phyloP scores from a whole-genome alignment of 2,329 filamentous ascomycete species.

The Bipolaris zeicola region DNA sequence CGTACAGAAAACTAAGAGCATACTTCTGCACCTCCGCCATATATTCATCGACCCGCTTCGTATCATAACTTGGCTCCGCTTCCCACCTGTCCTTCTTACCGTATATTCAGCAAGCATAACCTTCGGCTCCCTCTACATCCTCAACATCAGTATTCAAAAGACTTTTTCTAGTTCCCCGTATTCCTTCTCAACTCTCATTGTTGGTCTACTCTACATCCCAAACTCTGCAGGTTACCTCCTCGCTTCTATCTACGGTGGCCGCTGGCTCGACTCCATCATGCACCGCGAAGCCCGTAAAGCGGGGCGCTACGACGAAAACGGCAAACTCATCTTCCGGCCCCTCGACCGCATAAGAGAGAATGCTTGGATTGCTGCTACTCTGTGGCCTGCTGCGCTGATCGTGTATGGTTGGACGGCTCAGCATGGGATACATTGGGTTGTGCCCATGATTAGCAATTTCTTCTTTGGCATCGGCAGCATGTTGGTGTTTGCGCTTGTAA shows the following conservation, averaged over 20 bases:
- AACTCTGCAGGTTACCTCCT: conserved; percentile 46
- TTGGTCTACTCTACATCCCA: conserved; percentile 49
- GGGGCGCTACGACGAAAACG: conserved; percentile 43
- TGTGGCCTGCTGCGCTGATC: conserved; percentile 46
- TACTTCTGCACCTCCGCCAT: conserved; percentile 36
- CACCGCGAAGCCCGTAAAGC: conserved; percentile 46
- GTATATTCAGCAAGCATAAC: conserved; percentile 50
- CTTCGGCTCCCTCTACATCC: conserved; percentile 48
- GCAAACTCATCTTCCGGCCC: conserved; percentile 43
- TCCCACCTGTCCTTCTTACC: conserved; percentile 46
- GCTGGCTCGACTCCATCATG: conserved; percentile 51
- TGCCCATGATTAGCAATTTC: conserved; percentile 49
- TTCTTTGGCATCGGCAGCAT: conserved; percentile 50
- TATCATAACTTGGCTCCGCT: conserved; percentile 48
- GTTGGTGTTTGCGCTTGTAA: conserved; percentile 47
- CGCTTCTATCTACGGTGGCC: conserved; percentile 44
- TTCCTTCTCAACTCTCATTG: conserved; percentile 42
- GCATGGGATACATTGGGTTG: conserved; percentile 41
- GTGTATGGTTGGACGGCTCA: conserved; percentile 48
- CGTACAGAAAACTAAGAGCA: conserved; percentile 38
- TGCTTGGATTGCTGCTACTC: conserved; percentile 45
- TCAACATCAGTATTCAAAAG: conserved; percentile 48
- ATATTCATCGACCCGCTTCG: conserved; percentile 49
- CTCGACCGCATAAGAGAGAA: conserved; percentile 52
- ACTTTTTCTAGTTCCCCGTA: conserved; percentile 45